These are phyloP conservation scores for Coemansia sp. DNA, from an alignment of 192 early-diverging fungal species.

Conservation along the genomic window DNA sequence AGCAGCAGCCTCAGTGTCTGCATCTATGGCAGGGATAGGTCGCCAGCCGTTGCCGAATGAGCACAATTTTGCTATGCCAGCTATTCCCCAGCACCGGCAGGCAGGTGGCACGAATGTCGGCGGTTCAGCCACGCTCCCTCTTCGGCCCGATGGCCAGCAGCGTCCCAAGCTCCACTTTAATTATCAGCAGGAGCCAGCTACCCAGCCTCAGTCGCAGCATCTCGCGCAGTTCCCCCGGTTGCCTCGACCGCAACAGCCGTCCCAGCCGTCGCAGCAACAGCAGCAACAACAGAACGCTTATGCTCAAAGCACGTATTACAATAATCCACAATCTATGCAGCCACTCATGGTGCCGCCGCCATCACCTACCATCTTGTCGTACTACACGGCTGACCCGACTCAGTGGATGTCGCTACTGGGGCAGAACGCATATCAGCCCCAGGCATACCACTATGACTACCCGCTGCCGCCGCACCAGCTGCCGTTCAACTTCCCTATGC, in stretches of 20 bases:
- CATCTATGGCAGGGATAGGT: background rate
- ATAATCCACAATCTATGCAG: conserved; percentile 26
- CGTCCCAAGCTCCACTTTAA: background rate
- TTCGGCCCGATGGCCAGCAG: conserved; percentile 13
- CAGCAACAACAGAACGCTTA: conserved; percentile 12
- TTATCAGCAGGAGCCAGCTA: background rate
- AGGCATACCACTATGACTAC: conserved; percentile 47
- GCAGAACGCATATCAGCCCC: conserved; percentile 39
- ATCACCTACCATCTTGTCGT: conserved; percentile 55
- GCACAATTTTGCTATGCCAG: conserved; percentile 25
- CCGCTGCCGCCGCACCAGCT: conserved; percentile 29
- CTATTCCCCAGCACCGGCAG: conserved; percentile 12
- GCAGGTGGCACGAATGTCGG: background rate
- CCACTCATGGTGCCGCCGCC: conserved; percentile 54
- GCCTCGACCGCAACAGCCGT: conserved; percentile 6
- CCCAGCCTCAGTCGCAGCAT: conserved; percentile 1
- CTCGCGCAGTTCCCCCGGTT: background rate
- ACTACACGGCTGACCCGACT: conserved; percentile 49
- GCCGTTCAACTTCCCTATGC: conserved; percentile 24
- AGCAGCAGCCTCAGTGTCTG: background rate
- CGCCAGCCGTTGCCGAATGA: conserved; percentile 18
- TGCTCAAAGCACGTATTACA: conserved; percentile 25
- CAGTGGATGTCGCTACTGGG: conserved; percentile 47
- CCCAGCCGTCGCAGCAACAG: background rate
- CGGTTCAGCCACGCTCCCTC: background rate